A percentile compares a stretch with the other conserved stretches of the same genome.
Evolutionary conservation across 352 stramenopile genomes (phyloP).

Genomic region (Globisporangium viniferum): DNA sequence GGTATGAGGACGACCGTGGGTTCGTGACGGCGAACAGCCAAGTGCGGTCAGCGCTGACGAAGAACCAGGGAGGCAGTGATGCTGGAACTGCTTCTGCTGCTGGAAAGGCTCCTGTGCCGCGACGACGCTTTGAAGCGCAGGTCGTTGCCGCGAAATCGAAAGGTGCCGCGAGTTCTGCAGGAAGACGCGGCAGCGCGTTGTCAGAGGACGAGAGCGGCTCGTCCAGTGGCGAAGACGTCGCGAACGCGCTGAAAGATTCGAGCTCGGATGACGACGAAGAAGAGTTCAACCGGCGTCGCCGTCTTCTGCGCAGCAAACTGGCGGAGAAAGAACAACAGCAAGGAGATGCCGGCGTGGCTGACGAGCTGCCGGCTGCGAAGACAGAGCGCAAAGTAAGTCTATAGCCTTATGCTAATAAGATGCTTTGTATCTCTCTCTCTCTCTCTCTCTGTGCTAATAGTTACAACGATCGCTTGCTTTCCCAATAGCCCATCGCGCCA

Average conservation of each 20-base stretch:
- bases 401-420: background rate
- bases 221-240: slow-evolving; percentile 31
- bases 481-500: slow-evolving; percentile 24
- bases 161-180: background rate
- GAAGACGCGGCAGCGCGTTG: background rate
- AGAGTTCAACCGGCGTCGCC: slow-evolving; percentile 59
- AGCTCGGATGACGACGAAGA: slow-evolving; percentile 78
- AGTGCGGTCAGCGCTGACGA: slow-evolving; percentile 37
- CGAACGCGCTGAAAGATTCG: slow-evolving; percentile 66
- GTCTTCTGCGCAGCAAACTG: slow-evolving; percentile 57
- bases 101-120: slow-evolving; percentile 16
- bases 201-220: slow-evolving; percentile 16
- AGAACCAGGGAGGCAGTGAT: slow-evolving; percentile 5
- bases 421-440: background rate
- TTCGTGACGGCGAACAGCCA: slow-evolving; percentile 73
- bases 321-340: slow-evolving; percentile 32
- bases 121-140: slow-evolving; percentile 60
- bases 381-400: slow-evolving; percentile 8
- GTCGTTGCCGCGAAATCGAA: slow-evolving; percentile 27
- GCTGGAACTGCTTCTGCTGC: background rate
- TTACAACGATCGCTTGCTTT: background rate
- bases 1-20: slow-evolving; percentile 73
- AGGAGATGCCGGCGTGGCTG: background rate
- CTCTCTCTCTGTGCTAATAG: background rate
- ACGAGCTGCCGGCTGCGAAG: background rate